These are phyloP conservation scores for Ceratobasidium sp. DNA, from an alignment of 1,284 basidiomycete species.

Conservation along the genomic window DNA sequence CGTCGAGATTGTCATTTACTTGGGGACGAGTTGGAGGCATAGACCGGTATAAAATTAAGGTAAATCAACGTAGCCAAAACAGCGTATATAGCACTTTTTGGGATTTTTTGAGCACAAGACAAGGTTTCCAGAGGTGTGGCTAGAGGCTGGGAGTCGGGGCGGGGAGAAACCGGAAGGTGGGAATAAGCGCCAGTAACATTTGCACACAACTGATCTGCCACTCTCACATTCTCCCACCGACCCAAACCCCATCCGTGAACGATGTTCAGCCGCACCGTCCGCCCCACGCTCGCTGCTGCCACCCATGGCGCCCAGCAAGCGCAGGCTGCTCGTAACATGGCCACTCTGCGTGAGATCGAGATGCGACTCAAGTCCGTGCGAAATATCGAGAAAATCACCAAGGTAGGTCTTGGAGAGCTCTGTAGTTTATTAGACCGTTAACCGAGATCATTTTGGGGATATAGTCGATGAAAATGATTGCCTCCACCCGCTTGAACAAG, in stretches of 20 bases:
- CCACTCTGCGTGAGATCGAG: conserved; percentile 97
- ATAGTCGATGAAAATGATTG: conserved; percentile 99
- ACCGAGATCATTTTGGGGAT: neutral
- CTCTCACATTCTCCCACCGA: conserved; percentile 34
- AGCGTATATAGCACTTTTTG: no score
- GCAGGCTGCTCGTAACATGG: conserved; percentile 76
- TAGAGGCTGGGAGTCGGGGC: conserved; percentile 3
- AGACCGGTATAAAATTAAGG: no score
- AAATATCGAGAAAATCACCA: conserved; percentile 99
- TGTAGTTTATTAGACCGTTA: neutral
- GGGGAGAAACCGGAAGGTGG: conserved; percentile 36
- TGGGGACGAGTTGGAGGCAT: conserved; percentile 24
- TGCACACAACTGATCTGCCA: conserved; percentile 34
- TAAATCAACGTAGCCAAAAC: no score
- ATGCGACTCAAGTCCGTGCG: conserved; percentile 95
- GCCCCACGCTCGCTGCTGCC: conserved; percentile 43
- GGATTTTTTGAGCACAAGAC: neutral
- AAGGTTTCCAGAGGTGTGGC: neutral
- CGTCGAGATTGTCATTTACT: conserved; percentile 28
- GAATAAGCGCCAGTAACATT: conserved; percentile 33
- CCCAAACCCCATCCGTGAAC: conserved; percentile 20
- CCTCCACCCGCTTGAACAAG: conserved; percentile 95
- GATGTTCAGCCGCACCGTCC: conserved; percentile 45
- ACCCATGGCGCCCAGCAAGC: conserved; percentile 25
- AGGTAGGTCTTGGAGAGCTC: conserved; percentile 65